Evolutionary conservation across 495 filamentous ascomycete genomes (phyloP).

Genomic region (Neurospora sp.): DNA sequence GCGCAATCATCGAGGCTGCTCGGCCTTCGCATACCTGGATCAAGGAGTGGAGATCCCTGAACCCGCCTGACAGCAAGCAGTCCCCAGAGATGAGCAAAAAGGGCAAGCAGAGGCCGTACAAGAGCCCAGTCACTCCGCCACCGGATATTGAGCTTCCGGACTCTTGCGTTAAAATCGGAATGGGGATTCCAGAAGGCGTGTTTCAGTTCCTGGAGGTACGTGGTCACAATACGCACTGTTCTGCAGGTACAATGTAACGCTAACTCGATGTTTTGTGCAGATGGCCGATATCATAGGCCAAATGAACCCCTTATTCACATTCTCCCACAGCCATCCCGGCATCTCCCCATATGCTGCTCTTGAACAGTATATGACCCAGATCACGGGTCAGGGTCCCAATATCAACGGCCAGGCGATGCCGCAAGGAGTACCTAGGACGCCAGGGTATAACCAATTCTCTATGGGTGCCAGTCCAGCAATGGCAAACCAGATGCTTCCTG

Average conservation of each 20-base stretch:
- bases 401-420: constrained; percentile 36
- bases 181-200: constrained; percentile 51
- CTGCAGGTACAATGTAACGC: background rate
- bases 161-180: constrained; percentile 49
- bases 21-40: constrained; percentile 44
- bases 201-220: constrained; percentile 62
- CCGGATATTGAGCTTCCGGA: constrained; percentile 51
- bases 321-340: constrained; percentile 46
- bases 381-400: constrained; percentile 20
- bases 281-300: constrained; percentile 65
- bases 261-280: constrained; percentile 24
- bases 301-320: constrained; percentile 60
- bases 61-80: constrained; percentile 49
- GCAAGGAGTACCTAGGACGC: constrained; percentile 34
- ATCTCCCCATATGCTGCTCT: constrained; percentile 52
- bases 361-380: constrained; percentile 45
- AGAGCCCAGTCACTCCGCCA: constrained; percentile 39
- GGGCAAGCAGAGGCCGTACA: constrained; percentile 41
- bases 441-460: constrained; percentile 40
- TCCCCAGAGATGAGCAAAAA: constrained; percentile 69
- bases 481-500: constrained; percentile 46
- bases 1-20: constrained; percentile 42
- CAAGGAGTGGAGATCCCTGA: constrained; percentile 45
- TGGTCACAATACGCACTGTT: background rate
- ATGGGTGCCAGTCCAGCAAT: constrained; percentile 46